A percentile compares a stretch with the other conserved stretches of the same genome.
Conservation (phyloP, 2,329 filamentous ascomycete genomes). For the Chrysoporthe deuterocubensis region DNA sequence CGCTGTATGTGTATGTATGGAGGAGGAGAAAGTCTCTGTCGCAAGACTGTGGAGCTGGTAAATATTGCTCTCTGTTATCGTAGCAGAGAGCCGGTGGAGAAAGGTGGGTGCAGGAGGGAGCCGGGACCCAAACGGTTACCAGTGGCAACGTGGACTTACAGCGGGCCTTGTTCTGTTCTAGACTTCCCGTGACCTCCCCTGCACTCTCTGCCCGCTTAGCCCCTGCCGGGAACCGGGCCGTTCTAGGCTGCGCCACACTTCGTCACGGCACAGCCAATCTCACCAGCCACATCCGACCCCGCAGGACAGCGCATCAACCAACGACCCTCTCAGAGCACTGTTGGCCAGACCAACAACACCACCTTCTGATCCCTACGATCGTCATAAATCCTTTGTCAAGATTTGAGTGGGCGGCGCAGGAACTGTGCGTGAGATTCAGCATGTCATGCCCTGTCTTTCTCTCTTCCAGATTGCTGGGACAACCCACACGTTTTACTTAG, state of each 20-base stretch:
- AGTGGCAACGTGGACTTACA: slow-evolving; percentile 10
- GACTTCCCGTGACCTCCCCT: background rate
- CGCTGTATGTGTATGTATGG: background rate
- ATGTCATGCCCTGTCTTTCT: no score
- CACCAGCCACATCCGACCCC: slow-evolving; percentile 6
- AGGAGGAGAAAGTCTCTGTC: slow-evolving; percentile 1
- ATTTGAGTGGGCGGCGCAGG: no score
- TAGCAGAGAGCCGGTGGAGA: background rate
- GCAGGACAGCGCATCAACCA: background rate
- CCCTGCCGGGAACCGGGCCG: background rate
- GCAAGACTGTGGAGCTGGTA: slow-evolving; percentile 20
- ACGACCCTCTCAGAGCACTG: no score
- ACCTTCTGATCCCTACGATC: no score
- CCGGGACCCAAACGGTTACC: slow-evolving; percentile 4
- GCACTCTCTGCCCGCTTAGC: background rate
- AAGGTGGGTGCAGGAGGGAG: slow-evolving; percentile 3
- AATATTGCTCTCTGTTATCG: slow-evolving; percentile 14
- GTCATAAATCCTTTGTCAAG: no score
- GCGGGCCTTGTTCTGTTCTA: background rate
- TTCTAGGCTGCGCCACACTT: slow-evolving; percentile 2
- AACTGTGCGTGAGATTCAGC: no score
- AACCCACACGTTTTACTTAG: no score
- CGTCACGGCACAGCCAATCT: no score
- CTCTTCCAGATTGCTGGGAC: no score
- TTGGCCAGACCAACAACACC: no score